Evolutionary conservation across 176 grass and related monocot genomes (phyloP).

Genomic region (Lolium perenne): DNA sequence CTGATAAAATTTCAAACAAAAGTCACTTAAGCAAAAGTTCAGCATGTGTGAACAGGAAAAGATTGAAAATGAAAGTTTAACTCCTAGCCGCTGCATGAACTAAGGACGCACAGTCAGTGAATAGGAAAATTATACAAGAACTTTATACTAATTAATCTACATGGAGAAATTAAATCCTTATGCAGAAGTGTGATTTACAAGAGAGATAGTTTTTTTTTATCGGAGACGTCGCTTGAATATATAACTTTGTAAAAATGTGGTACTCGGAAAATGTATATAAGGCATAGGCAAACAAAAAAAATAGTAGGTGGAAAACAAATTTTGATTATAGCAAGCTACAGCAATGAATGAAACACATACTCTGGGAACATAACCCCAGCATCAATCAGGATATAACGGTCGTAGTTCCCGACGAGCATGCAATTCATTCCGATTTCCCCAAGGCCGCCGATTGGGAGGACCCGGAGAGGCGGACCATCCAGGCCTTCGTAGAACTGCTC

Average conservation of each 20-base stretch:
- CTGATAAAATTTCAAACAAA: slow-evolving; percentile 49
- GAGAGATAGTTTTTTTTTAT: background rate
- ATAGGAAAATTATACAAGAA: slow-evolving; percentile 14
- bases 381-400: slow-evolving; percentile 97
- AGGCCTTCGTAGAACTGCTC: slow-evolving; percentile 96
- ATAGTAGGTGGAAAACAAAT: background rate
- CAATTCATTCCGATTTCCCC: slow-evolving; percentile 99
- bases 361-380: slow-evolving; percentile 99
- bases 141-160: background rate
- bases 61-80: background rate
- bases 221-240: background rate
- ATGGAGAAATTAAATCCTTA: background rate
- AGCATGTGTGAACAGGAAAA: background rate
- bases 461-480: slow-evolving; percentile 88
- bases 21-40: slow-evolving; percentile 18
- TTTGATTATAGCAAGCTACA: background rate
- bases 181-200: slow-evolving; percentile 24
- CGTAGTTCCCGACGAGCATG: slow-evolving; percentile 97
- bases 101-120: slow-evolving; percentile 11
- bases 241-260: slow-evolving; percentile 14
- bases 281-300: background rate
- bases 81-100: background rate
- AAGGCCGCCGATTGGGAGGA: slow-evolving; percentile 94
- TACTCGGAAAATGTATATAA: slow-evolving; percentile 14
- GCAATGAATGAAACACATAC: slow-evolving; percentile 52